A percentile compares a stretch with the other conserved stretches of the same genome.
Evolutionary conservation across 345 rosid genomes (phyloP).

Genomic region (Durio zibethinus): DNA sequence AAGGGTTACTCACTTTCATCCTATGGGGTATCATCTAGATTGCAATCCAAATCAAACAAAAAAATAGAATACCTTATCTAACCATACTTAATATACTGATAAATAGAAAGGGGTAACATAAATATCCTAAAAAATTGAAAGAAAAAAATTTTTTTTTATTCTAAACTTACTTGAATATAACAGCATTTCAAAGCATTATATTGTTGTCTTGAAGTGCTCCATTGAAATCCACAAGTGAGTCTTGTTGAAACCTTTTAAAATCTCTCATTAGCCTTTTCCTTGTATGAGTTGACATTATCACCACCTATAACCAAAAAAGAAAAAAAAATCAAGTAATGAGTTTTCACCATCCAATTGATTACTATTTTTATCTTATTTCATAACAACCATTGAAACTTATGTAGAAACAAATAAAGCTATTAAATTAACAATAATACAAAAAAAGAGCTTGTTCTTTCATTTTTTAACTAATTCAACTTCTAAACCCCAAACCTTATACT

Average conservation of each 20-base stretch:
- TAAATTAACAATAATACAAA: neutral
- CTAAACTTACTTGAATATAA: conserved; percentile 51
- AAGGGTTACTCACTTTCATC: conserved; percentile 48
- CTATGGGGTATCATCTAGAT: conserved; percentile 72
- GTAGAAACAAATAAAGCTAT: neutral
- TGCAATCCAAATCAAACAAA: conserved; percentile 24
- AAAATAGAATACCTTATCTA: conserved; percentile 7
- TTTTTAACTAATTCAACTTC: neutral
- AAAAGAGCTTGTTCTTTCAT: neutral
- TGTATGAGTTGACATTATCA: conserved; percentile 59
- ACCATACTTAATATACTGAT: neutral
- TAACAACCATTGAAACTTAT: neutral
- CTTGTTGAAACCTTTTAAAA: conserved; percentile 69
- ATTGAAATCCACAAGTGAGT: conserved; percentile 66
- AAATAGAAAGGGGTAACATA: neutral
- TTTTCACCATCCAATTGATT: neutral
- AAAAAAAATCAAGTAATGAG: neutral
- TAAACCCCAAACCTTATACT: too few species aligned
- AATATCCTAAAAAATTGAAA: neutral
- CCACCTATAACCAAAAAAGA: conserved; percentile 16
- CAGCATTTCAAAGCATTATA: conserved; percentile 67
- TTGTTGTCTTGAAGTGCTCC: conserved; percentile 70
- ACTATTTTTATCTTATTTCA: neutral
- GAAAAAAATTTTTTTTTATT: neutral
- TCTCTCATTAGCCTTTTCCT: conserved; percentile 77